Base-by-base conservation (phyloP, 805 yeast genomes). In the Brettanomyces bruxellensis region DNA sequence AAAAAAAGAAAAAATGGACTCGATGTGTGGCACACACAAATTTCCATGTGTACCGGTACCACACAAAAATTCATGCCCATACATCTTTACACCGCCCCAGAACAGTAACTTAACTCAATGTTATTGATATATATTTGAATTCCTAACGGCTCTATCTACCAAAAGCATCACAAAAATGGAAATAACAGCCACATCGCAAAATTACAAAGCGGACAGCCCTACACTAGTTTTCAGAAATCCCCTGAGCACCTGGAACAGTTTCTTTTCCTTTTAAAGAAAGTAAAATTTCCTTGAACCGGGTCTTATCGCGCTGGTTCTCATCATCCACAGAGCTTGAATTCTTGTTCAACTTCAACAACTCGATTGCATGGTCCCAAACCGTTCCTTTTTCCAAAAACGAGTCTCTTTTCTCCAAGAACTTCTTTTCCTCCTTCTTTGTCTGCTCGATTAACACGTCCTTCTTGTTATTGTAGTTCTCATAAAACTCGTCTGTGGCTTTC, bases 401-500 rank as follows among this genome's bases (percentile, higher is more conserved):
- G 61, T 89, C 96, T 61, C 93, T 81, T 57, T 83, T 79, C 47
- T 74, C 78, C 51, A 86, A 62, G 61, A 83, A 89, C 49, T 76
- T 78, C 53, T 77, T 80, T 55, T 87, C 86, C 55, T 84, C 93
- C 44, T 71, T 69, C 60, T 73, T 71, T 11, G 86, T 82, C 48
- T 75, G 73, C 49, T 77, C 81, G 47, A 81, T 68, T 44, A 80
- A 77, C 53, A 75, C 75, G 45, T 87, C 91, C 65, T 81, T 84
- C 70, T 90, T 90, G 60, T 74, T 71, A 68, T 87, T 89, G 72
- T 91, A 91, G 60, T 82, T 83, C 56, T 87, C 95, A 65, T 91
- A 91, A 65, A 91, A 91, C 52, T 86, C 95, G 62, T 91, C 96
- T 58, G 89, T 79, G 45, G 88, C 81, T 61, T 81, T 79, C 58